Evolutionary conservation across 768 basidiomycete species (phyloP).

Genomic region (Termitomyces sp.): DNA sequence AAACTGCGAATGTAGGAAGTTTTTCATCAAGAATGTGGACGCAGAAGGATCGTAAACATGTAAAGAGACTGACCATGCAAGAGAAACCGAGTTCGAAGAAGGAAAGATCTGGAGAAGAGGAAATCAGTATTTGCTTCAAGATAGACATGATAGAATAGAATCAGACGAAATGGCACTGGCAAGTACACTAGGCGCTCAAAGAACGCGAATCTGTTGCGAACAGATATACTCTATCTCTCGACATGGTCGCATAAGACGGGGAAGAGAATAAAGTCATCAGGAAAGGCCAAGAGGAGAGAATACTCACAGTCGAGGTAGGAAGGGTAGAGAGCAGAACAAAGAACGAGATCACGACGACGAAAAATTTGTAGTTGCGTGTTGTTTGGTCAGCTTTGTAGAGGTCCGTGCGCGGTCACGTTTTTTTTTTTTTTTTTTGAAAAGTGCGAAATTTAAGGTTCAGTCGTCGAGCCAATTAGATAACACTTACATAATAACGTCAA

Average conservation of each 20-base stretch:
- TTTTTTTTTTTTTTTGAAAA: background rate
- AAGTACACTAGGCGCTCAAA: slow-evolving; percentile 72
- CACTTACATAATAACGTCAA: background rate
- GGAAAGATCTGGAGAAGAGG: background rate
- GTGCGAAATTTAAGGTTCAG: background rate
- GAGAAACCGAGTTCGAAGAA: background rate
- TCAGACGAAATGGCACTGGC: slow-evolving; percentile 91
- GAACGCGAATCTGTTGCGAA: slow-evolving; percentile 73
- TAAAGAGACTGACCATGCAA: background rate
- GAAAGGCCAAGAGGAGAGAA: background rate
- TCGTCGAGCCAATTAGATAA: background rate
- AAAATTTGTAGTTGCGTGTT: background rate
- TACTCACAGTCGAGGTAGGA: too few species aligned
- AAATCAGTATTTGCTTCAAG: slow-evolving; percentile 6
- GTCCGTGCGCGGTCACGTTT: slow-evolving; percentile 4
- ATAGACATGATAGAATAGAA: slow-evolving; percentile 16
- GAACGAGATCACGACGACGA: background rate
- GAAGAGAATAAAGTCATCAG: slow-evolving; percentile 84
- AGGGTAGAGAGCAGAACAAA: background rate
- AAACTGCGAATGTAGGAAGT: slow-evolving; percentile 84
- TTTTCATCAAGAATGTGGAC: slow-evolving; percentile 47
- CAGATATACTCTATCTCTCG: slow-evolving; percentile 76
- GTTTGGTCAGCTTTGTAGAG: slow-evolving; percentile 2
- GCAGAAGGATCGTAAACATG: slow-evolving; percentile 9
- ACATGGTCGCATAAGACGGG: slow-evolving; percentile 90